phyloP scores from a whole-genome alignment of 176 grass and related monocot genomes.

The Olyra latifolia region DNA sequence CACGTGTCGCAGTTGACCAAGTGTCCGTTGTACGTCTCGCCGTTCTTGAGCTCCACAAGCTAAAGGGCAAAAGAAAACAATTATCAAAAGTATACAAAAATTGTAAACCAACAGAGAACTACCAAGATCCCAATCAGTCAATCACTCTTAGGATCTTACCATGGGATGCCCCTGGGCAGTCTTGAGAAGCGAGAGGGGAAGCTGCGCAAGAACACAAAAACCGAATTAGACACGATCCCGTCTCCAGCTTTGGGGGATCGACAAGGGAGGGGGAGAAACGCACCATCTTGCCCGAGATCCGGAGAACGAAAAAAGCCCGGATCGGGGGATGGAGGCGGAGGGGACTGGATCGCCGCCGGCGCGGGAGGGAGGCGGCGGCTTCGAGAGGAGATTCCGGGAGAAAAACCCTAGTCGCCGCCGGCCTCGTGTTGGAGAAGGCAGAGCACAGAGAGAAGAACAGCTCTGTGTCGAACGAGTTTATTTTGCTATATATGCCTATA shows the following conservation, averaged over 20 bases:
- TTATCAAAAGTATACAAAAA: background rate
- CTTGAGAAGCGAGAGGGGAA: conserved; percentile 97
- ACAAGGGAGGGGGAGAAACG: background rate
- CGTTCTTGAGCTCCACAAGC: conserved; percentile 99
- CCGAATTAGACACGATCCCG: conserved; percentile 35
- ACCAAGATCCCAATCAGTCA: background rate
- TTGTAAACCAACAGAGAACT: conserved; percentile 10
- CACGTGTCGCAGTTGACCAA: conserved; percentile 99
- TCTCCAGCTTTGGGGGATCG: conserved; percentile 26
- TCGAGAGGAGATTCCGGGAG: background rate
- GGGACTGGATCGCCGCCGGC: background rate
- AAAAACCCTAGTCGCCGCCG: conserved; percentile 42
- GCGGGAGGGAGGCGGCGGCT: background rate
- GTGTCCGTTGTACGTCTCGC: conserved; percentile 97
- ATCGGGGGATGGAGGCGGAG: background rate
- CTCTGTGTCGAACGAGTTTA: too few species aligned
- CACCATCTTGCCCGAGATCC: conserved; percentile 49
- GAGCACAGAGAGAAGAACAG: too few species aligned
- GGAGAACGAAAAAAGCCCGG: background rate
- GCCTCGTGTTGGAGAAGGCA: background rate
- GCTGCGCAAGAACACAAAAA: conserved; percentile 46
- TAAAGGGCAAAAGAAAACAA: conserved; percentile 1
- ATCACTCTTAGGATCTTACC: conserved; percentile 42
- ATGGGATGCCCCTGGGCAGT: conserved; percentile 99
- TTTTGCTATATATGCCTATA: too few species aligned